phyloP scores from a whole-genome alignment of 2,329 filamentous ascomycete species.

The Sarocladiaceae sp. region DNA sequence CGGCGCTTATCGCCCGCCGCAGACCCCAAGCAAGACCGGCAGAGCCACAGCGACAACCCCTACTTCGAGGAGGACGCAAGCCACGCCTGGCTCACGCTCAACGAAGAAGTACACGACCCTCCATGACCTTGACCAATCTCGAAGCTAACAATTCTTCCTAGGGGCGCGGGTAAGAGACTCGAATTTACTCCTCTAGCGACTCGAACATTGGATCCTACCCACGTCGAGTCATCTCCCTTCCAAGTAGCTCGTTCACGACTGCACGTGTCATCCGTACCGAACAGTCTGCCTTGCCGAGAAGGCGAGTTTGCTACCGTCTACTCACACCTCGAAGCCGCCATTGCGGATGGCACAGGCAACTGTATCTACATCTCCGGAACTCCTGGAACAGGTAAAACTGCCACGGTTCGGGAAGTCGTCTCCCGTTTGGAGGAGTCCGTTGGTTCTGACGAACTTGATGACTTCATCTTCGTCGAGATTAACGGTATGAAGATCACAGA shows the following conservation, averaged over 20 bases:
- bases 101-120: constrained; percentile 21
- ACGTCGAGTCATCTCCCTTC: constrained; percentile 78
- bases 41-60: constrained; percentile 22
- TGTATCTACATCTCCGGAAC: constrained; percentile 99
- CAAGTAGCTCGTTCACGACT: constrained; percentile 82
- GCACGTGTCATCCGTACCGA: constrained; percentile 89
- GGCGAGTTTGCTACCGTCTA: constrained; percentile 89
- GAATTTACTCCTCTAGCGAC: constrained; percentile 96
- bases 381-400: constrained; percentile 94
- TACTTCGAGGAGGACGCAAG: constrained; percentile 22
- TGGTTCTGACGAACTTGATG: constrained; percentile 82
- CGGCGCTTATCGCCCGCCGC: constrained; percentile 25
- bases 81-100: constrained; percentile 25
- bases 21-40: constrained; percentile 31
- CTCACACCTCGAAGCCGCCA: constrained; percentile 87
- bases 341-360: constrained; percentile 84
- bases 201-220: constrained; percentile 68
- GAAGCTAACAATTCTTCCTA: constrained; percentile 42
- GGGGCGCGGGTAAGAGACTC: constrained; percentile 56
- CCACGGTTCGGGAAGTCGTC: constrained; percentile 92
- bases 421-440: constrained; percentile 84
- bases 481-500: constrained; percentile 99
- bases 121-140: not conserved
- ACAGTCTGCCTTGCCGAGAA: constrained; percentile 84
- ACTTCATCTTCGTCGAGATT: constrained; percentile 99